Evolutionary conservation across 345 rosid species (phyloP), one percentile per base, ranked within the genome.

Genomic region (Acer negundo): DNA sequence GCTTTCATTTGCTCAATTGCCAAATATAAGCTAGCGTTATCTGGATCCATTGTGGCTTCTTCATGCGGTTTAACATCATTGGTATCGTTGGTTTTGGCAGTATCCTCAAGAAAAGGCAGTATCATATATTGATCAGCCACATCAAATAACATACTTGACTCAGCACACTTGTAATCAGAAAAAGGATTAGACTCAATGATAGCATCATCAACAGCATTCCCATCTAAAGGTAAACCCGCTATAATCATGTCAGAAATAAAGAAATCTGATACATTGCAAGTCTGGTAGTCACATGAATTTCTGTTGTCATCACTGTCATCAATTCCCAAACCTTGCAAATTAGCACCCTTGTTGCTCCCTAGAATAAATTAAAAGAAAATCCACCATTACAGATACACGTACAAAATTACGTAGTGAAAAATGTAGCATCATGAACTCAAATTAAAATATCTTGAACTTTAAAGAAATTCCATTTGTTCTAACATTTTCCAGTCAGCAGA

Each of bases 61-160:
- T 88, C 89, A 71, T 83, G 82, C 61, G 85, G 81, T 73, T 85
- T 85, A 74, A 81, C 68, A 75, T 81, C 88, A 84, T 80, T 78
- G 55, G 82, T 76, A 62, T 80, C 70, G 79, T 83, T 85, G 62
- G 83, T 26, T 84, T 88, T 90, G 70, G 80, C 82, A 79, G 89
- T 85, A 68, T 91, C 92, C 85, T 91, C 92, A 1, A 94, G 84
- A 80, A 85, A 89, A 81, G 98, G 98, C 55, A 93, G 86, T 70
- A 90, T 69, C 90, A 93, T 86, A 85, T 85, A 94, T 79, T 87
- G 90, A 77, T 94, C 96, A 71, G 89, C 90, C 78, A 82, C 80
- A 76, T 90, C 92, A 59, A 85, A 85, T 46, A 87, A 73, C 85
- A 84, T 74, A 82, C 79, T 88, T 72, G 94, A 81, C 81, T 90